Evolutionary conservation across 805 yeast species (phyloP).

Genomic region (fission yeast (Schizosaccharomyces pombe)): DNA sequence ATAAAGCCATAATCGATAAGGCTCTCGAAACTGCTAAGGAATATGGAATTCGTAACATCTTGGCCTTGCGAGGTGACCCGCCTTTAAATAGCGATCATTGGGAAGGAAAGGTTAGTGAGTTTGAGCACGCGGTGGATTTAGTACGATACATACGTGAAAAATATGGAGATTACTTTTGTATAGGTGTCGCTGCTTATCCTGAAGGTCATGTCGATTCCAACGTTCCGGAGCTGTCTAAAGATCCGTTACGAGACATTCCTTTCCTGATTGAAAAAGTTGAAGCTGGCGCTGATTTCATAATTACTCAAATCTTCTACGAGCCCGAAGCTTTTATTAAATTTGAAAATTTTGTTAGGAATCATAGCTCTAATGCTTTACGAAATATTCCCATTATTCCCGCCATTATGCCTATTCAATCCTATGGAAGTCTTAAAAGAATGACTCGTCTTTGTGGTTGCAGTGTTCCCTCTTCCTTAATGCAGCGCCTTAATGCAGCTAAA

Average conservation of each 20-base stretch:
- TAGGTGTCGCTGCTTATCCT: slow-evolving; percentile 95
- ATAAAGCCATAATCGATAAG: slow-evolving; percentile 46
- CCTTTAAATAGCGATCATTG: slow-evolving; percentile 53
- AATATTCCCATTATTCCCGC: slow-evolving; percentile 58
- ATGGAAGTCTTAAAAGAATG: slow-evolving; percentile 60
- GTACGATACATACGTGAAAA: slow-evolving; percentile 50
- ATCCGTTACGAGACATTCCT: slow-evolving; percentile 47
- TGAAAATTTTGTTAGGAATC: slow-evolving; percentile 21
- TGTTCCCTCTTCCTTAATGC: slow-evolving; percentile 36
- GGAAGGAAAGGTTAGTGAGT: slow-evolving; percentile 27
- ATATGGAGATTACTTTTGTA: slow-evolving; percentile 63
- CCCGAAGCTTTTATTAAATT: slow-evolving; percentile 50
- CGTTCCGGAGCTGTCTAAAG: slow-evolving; percentile 23
- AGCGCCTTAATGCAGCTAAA: slow-evolving; percentile 27
- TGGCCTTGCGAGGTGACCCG: slow-evolving; percentile 91
- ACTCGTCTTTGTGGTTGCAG: slow-evolving; percentile 73
- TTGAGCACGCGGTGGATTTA: slow-evolving; percentile 62
- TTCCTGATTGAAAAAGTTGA: slow-evolving; percentile 59
- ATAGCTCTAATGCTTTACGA: slow-evolving; percentile 17
- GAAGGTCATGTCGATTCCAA: slow-evolving; percentile 88
- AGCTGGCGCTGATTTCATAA: slow-evolving; percentile 87
- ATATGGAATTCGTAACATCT: slow-evolving; percentile 64
- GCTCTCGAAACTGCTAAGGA: slow-evolving; percentile 50
- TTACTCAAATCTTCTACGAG: slow-evolving; percentile 81
- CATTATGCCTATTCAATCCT: slow-evolving; percentile 75